phyloP scores from a whole-genome alignment of 441 rosid species.

The Macaranga tanarius region DNA sequence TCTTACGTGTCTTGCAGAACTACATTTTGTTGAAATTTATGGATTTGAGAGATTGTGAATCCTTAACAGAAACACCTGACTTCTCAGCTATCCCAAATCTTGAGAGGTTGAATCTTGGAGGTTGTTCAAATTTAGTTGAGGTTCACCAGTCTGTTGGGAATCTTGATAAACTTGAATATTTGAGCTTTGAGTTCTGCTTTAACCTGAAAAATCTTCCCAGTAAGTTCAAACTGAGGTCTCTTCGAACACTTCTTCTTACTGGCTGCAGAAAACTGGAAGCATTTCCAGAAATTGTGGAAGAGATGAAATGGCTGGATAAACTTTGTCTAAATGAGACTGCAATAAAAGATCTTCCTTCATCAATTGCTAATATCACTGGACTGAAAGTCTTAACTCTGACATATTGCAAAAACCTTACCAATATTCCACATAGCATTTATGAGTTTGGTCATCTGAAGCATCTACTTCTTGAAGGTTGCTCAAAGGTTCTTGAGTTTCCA shows the following conservation, averaged over 20 bases:
- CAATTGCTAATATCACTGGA: slow-evolving; percentile 19
- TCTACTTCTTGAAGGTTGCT: slow-evolving; percentile 19
- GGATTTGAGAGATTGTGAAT: slow-evolving; percentile 22
- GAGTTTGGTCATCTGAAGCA: slow-evolving; percentile 8
- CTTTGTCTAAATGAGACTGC: slow-evolving; percentile 12
- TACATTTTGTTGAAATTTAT: slow-evolving; percentile 21
- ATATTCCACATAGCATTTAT: slow-evolving; percentile 15
- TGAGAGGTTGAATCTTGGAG: slow-evolving; percentile 21
- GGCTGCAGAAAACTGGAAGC: slow-evolving; percentile 21
- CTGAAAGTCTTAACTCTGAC: slow-evolving; percentile 17
- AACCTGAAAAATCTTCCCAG: slow-evolving; percentile 16
- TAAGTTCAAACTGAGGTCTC: slow-evolving; percentile 8
- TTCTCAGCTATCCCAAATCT: slow-evolving; percentile 22
- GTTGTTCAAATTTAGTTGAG: slow-evolving; percentile 14
- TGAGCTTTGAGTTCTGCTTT: slow-evolving; percentile 21
- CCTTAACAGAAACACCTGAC: slow-evolving; percentile 14
- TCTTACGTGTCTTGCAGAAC: slow-evolving; percentile 9
- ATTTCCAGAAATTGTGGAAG: slow-evolving; percentile 15
- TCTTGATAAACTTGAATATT: slow-evolving; percentile 17
- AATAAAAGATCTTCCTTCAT: slow-evolving; percentile 19
- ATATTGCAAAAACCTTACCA: slow-evolving; percentile 18
- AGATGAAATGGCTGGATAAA: slow-evolving; percentile 17
- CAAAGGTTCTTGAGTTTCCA: slow-evolving; percentile 13
- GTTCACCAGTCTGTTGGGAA: slow-evolving; percentile 22
- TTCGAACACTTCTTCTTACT: slow-evolving; percentile 15